phyloP scores from a whole-genome alignment of 2,329 filamentous ascomycete genomes.

The Exophiala lecanii-corni region DNA sequence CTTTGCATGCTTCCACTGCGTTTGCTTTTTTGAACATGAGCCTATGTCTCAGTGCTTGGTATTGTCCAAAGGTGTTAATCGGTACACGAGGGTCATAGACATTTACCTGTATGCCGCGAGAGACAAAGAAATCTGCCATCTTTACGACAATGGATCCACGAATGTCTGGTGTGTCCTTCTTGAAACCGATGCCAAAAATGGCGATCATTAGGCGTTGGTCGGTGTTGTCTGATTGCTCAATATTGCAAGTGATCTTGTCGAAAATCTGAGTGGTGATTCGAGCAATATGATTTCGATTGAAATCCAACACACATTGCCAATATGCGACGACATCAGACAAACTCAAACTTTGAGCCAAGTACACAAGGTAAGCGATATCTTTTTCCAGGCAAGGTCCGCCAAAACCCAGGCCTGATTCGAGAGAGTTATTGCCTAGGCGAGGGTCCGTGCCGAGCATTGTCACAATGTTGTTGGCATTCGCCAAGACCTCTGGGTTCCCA shows the following conservation, averaged over 20 bases:
- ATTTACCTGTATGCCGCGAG: too few relatives aligned
- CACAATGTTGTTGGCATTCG: constrained; percentile 69
- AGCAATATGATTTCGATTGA: constrained; percentile 71
- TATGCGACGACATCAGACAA: constrained; percentile 69
- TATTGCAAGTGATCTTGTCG: constrained; percentile 60
- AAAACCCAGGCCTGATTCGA: constrained; percentile 72
- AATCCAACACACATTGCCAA: constrained; percentile 68
- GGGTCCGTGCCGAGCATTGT: constrained; percentile 63
- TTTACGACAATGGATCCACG: too few relatives aligned
- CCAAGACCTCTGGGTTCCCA: constrained; percentile 51
- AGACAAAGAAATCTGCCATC: too few relatives aligned
- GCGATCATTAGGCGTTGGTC: constrained; percentile 65
- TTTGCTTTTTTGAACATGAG: too few relatives aligned
- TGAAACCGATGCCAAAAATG: constrained; percentile 72
- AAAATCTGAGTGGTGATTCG: constrained; percentile 65
- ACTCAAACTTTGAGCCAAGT: constrained; percentile 66
- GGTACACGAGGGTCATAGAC: too few relatives aligned
- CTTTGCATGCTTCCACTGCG: too few relatives aligned
- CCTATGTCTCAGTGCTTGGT: too few relatives aligned
- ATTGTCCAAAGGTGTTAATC: too few relatives aligned
- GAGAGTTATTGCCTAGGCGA: constrained; percentile 67
- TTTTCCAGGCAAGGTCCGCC: constrained; percentile 80
- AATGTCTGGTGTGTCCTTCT: constrained; percentile 73
- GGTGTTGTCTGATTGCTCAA: too few relatives aligned
- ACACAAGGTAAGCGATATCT: constrained; percentile 68